phyloP scores from a whole-genome alignment of 441 rosid species.

The Populus hybrid region DNA sequence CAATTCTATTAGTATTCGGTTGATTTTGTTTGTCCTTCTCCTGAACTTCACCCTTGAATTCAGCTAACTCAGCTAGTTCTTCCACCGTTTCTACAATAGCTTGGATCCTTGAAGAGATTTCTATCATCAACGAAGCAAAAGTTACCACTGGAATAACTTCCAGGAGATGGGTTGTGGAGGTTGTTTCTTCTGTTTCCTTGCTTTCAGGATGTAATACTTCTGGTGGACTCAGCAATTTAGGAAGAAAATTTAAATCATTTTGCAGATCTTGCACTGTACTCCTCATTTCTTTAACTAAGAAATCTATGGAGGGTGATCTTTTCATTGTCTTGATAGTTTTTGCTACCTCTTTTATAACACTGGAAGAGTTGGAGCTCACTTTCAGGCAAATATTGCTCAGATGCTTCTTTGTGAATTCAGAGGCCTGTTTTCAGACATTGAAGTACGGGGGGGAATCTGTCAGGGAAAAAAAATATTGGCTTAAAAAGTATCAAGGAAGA shows the following conservation, averaged over 20 bases:
- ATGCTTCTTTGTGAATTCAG: conserved; percentile 35
- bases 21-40: conserved; percentile 24
- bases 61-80: conserved; percentile 29
- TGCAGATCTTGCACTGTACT: conserved; percentile 35
- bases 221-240: conserved; percentile 18
- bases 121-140: conserved; percentile 37
- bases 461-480: neutral
- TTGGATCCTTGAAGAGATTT: conserved; percentile 35
- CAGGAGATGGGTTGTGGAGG: conserved; percentile 19
- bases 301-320: conserved; percentile 30
- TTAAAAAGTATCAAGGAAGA: neutral
- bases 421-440: conserved; percentile 25
- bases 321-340: conserved; percentile 34
- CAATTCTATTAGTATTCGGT: conserved; percentile 6
- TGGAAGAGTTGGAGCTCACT: conserved; percentile 34
- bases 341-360: conserved; percentile 34
- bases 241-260: conserved; percentile 29
- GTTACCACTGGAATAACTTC: conserved; percentile 34
- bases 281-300: conserved; percentile 39
- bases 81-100: conserved; percentile 30
- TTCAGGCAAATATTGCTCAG: conserved; percentile 29
- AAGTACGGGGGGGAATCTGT: neutral
- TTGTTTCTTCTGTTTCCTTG: conserved; percentile 10
- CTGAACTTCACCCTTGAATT: conserved; percentile 20
- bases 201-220: conserved; percentile 10